Percentiles rank a stretch among this genome's conserved stretches.
These are phyloP conservation scores for Lanzia echinophila DNA, from an alignment of 2,329 filamentous ascomycete species.

Conservation along the genomic window DNA sequence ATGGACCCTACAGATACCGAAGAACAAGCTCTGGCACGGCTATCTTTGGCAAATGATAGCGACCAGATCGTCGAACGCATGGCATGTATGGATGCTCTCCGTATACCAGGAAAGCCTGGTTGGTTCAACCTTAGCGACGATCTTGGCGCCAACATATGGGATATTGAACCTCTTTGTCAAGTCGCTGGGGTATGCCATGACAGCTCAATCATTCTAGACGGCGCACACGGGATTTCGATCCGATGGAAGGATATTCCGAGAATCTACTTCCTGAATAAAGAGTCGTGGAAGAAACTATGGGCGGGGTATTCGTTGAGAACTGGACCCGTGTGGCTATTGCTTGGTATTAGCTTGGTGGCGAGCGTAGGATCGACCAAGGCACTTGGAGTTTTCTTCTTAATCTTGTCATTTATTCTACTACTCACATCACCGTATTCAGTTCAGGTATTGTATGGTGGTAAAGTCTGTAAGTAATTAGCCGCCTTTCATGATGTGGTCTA, in stretches of 20 bases:
- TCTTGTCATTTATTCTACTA: conserved; percentile 8
- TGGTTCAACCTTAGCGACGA: conserved; percentile 24
- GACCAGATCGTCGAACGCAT: conserved; percentile 30
- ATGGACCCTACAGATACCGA: conserved; percentile 24
- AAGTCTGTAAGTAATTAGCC: conserved; percentile 9
- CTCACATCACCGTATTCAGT: conserved; percentile 12
- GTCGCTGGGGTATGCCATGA: conserved; percentile 31
- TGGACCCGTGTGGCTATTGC: background rate
- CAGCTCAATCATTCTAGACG: conserved; percentile 28
- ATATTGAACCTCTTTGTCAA: conserved; percentile 30
- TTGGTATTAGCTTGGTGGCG: background rate
- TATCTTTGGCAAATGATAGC: conserved; percentile 30
- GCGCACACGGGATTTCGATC: conserved; percentile 28
- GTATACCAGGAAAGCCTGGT: background rate
- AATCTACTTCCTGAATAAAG: conserved; percentile 1
- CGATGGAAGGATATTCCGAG: conserved; percentile 29
- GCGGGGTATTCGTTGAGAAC: background rate
- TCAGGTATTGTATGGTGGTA: conserved; percentile 13
- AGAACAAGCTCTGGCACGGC: conserved; percentile 29
- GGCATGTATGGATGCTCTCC: conserved; percentile 17
- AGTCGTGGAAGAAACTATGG: conserved; percentile 6
- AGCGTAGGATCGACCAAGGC: background rate
- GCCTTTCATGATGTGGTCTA: background rate
- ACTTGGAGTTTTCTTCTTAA: conserved; percentile 9
- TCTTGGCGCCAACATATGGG: conserved; percentile 28